Conservation (phyloP, 306 rosid species). For the Cicer yamashitae region DNA sequence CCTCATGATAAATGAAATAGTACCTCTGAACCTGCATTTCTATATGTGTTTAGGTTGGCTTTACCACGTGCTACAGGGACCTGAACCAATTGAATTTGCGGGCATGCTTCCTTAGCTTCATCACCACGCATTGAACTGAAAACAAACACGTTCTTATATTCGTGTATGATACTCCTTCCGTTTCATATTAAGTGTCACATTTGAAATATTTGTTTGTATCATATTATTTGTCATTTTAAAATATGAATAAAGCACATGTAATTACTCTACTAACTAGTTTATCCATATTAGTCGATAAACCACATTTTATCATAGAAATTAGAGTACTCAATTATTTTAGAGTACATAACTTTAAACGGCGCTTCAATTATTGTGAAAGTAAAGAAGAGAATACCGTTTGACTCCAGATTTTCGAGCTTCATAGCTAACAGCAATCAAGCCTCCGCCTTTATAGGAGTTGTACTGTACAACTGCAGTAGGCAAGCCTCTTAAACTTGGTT, state of each 20-base stretch:
- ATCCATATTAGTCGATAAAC: no score
- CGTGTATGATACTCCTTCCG: neutral
- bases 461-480: conserved; percentile 93
- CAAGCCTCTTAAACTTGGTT: conserved; percentile 76
- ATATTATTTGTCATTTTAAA: no score
- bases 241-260: no score
- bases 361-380: neutral
- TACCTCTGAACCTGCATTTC: conserved; percentile 92
- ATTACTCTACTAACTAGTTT: no score
- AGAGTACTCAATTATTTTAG: no score
- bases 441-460: conserved; percentile 91
- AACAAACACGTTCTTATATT: neutral
- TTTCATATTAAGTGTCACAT: no score
- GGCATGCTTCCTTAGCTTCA: conserved; percentile 87
- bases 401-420: conserved; percentile 91
- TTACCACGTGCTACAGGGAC: conserved; percentile 94
- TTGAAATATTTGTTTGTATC: no score
- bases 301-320: no score
- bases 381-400: conserved; percentile 62
- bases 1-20: neutral
- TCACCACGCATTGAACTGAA: conserved; percentile 93
- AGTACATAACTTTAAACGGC: no score
- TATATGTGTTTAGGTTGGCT: conserved; percentile 83
- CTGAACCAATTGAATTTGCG: conserved; percentile 80
- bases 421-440: conserved; percentile 92